Percentiles rank a stretch among this genome's conserved stretches.
Conservation (phyloP, 805 yeast genomes). For the Candida argentea region DNA sequence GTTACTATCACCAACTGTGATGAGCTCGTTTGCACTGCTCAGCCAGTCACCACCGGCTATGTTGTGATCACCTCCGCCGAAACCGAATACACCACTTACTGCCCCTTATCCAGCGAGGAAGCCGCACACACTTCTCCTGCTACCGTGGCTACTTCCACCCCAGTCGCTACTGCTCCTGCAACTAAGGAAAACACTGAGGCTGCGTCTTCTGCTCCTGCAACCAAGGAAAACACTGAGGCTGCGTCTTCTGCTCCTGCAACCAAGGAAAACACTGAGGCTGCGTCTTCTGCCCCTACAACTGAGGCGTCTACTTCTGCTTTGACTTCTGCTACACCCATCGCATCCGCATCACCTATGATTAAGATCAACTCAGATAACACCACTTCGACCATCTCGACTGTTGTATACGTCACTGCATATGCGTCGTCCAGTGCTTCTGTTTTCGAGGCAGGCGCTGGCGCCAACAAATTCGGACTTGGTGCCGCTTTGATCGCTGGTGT, state of each 20-base stretch:
- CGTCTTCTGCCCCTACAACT: conserved; percentile 8
- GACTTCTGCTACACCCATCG: conserved; percentile 7
- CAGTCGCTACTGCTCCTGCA: conserved; percentile 7
- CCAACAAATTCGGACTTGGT: too few relatives aligned
- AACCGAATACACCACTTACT: background rate
- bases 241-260: conserved; percentile 7
- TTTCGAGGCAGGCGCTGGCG: too few relatives aligned
- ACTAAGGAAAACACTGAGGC: conserved; percentile 12
- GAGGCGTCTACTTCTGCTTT: conserved; percentile 5
- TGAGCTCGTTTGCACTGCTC: conserved; percentile 18
- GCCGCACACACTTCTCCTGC: conserved; percentile 2
- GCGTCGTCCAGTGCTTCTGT: too few relatives aligned
- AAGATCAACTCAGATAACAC: too few relatives aligned
- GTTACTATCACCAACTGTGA: conserved; percentile 29
- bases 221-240: conserved; percentile 6
- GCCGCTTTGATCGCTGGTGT: too few relatives aligned
- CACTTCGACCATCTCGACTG: too few relatives aligned
- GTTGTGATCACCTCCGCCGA: background rate
- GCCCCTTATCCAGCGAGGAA: background rate
- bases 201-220: conserved; percentile 8
- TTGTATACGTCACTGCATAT: too few relatives aligned
- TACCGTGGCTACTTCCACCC: conserved; percentile 3
- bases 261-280: conserved; percentile 11
- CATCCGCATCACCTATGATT: too few relatives aligned
- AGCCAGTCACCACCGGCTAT: conserved; percentile 23